These are phyloP conservation scores for Daldinia vernicosa DNA, from an alignment of 495 filamentous ascomycete genomes.

Conservation along the genomic window DNA sequence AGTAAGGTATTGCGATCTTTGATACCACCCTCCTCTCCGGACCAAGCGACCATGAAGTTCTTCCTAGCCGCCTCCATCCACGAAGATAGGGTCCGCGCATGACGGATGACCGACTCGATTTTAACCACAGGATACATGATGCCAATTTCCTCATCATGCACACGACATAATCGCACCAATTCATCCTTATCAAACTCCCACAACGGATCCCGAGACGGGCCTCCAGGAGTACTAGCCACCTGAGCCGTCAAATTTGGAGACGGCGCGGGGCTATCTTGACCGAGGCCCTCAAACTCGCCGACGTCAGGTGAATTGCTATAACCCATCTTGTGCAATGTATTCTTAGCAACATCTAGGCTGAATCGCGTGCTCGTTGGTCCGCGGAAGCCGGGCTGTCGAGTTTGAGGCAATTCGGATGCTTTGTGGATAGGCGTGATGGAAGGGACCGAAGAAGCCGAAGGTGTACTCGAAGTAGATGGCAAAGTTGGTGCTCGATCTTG, in stretches of 20 bases:
- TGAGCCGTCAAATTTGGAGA: constrained; percentile 52
- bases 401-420: constrained; percentile 42
- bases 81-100: constrained; percentile 70
- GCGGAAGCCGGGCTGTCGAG: constrained; percentile 72
- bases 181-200: constrained; percentile 77
- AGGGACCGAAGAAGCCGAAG: constrained; percentile 48
- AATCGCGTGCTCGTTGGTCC: constrained; percentile 88
- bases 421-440: constrained; percentile 43
- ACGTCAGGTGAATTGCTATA: constrained; percentile 69
- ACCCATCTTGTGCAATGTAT: constrained; percentile 88
- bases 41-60: constrained; percentile 34
- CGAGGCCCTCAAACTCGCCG: constrained; percentile 65
- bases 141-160: constrained; percentile 85
- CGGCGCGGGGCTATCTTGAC: constrained; percentile 62
- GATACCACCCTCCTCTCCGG: constrained; percentile 65
- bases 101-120: constrained; percentile 70
- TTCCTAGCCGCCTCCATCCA: constrained; percentile 68
- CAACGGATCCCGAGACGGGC: constrained; percentile 70
- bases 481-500: constrained; percentile 49
- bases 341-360: constrained; percentile 86
- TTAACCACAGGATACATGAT: constrained; percentile 86
- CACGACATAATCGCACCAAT: constrained; percentile 71
- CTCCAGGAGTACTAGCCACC: constrained; percentile 51
- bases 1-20: constrained; percentile 73
- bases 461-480: constrained; percentile 50